Base-by-base conservation (phyloP, 164 flowering plant species). In the Buxus sempervirens region DNA sequence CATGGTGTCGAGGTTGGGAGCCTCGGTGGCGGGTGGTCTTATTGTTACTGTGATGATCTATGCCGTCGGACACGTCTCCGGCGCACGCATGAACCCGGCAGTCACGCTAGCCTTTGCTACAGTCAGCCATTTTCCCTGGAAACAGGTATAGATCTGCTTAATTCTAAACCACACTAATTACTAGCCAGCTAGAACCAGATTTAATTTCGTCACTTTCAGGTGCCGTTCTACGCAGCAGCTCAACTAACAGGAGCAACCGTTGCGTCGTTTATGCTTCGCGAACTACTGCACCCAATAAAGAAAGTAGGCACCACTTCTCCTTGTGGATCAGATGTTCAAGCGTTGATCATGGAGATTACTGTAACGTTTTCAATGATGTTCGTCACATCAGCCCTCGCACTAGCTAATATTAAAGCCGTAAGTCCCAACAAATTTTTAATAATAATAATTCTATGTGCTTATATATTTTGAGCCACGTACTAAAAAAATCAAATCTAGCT, bases 51-150 rank as follows among this genome's bases (percentile, higher is more conserved):
- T 88, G 24, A 86, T 92, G 97, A 92, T 90, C 62, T 88, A 88
- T 53, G 84, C 94, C 0, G 93, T 90, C 0, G 97, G 97, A 9
- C 97, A 92, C 71, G 73, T 92, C 63, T 92, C 96, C 0, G 97
- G 98, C 21, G 96, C 98, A 0, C 96, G 88, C 72, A 88, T 92
- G 94, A 90, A 92, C 80, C 97, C 94, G 0, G 94, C 97, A 7
- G 90, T 92, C 65, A 88, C 96, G 25, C 49, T 86, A 8, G 91
- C 98, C 25, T 88, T 92, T 51, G 91, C 98, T 8, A 75, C 89
- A 15, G 76, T 76, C 27, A 42, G 86, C 20, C 91, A 83, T 65
- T 86, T 88, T 60, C 96, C 93, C 8, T 86, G 89, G 96, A 88
- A 78, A 66, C 90, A 87, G 90, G 92, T 88, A 73, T 38, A 22